Conservation (phyloP, 495 filamentous ascomycete genomes). For the Staphylotrichum tortipilum region DNA sequence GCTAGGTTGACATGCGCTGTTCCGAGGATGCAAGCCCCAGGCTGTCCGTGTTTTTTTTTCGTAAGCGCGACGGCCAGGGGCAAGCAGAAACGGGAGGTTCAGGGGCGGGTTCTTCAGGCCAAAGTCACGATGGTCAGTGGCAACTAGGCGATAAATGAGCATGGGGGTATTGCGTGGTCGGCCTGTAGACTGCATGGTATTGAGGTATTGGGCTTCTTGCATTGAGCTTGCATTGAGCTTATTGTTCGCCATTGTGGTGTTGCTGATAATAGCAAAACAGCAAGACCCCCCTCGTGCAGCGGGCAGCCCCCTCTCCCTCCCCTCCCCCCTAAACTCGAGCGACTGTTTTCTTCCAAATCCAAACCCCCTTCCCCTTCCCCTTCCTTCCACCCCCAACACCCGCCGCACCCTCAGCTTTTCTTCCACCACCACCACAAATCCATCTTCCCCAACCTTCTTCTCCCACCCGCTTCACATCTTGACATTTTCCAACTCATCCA, state of each 20-base stretch:
- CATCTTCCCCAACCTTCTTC: not conserved
- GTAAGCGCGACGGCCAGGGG: too few relatives aligned
- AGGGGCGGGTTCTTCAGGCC: too few relatives aligned
- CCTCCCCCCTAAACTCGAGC: not conserved
- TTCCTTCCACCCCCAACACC: not conserved
- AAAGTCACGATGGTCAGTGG: too few relatives aligned
- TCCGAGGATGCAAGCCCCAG: too few relatives aligned
- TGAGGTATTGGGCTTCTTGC: too few relatives aligned
- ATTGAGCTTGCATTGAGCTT: not conserved
- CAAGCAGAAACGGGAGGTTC: too few relatives aligned
- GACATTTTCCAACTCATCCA: not conserved
- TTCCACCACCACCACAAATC: not conserved
- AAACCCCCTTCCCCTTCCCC: not conserved
- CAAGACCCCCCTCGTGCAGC: not conserved
- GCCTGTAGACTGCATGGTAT: too few relatives aligned
- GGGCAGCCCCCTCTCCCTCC: too few relatives aligned
- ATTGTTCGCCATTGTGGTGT: conserved; percentile 1
- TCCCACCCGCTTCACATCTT: not conserved
- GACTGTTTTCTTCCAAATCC: conserved; percentile 1
- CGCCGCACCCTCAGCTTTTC: too few relatives aligned
- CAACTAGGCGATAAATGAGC: too few relatives aligned
- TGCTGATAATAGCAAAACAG: not conserved
- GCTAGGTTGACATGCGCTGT: too few relatives aligned
- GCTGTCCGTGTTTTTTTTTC: too few relatives aligned
- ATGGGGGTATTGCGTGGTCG: not conserved